Evolutionary conservation across 306 rosid species (phyloP), one percentile per base, ranked within the genome.

Genomic region (Benincasa hispida): DNA sequence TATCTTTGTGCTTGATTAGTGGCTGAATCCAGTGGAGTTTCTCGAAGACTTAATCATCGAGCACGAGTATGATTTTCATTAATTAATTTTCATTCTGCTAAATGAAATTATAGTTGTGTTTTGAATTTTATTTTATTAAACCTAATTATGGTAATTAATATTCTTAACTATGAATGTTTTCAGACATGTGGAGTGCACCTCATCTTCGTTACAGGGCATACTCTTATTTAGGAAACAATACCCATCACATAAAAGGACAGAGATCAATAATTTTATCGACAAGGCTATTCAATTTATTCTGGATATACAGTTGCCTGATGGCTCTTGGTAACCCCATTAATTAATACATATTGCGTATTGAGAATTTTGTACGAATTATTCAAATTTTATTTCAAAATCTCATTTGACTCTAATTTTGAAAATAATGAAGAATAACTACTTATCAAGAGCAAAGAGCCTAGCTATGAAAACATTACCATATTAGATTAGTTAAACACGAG

Each of bases 11-110:
- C 10, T 48, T 66, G 10, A 47, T 42, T 53, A 84, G 88, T 75
- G 84, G 88, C 81, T 85, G 55, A 85, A 85, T 63, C 88, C 88
- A 11, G 83, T 82, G 24, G 88, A 85, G n/a, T 82, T 80, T 63
- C 50, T 85, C 0, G 84, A 82, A 66, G 84, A 82, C n/a, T 56
- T 85, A 4, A 83, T 85, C 59, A 73, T 85, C n/a, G 86, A 85
- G 75, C 69, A 82, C 27, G 80, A 82, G 84, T 84, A 81, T 57
- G 35, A 8, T 39, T 39, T 39, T 37, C 37, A 34, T 39, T 39
- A 39, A 39, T 39, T 39, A 39, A 39, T 39, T 39, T 39, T 39
- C 45, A 39, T 39, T 39, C 45, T 39, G 6, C 45, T 39, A 39
- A 39, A 39, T 39, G 5, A 39, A 39, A 39, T 39, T 1, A 39